Base-by-base conservation (phyloP, 2,329 filamentous ascomycete genomes). In the Ophiognomonia clavigignenti-juglandacearum region DNA sequence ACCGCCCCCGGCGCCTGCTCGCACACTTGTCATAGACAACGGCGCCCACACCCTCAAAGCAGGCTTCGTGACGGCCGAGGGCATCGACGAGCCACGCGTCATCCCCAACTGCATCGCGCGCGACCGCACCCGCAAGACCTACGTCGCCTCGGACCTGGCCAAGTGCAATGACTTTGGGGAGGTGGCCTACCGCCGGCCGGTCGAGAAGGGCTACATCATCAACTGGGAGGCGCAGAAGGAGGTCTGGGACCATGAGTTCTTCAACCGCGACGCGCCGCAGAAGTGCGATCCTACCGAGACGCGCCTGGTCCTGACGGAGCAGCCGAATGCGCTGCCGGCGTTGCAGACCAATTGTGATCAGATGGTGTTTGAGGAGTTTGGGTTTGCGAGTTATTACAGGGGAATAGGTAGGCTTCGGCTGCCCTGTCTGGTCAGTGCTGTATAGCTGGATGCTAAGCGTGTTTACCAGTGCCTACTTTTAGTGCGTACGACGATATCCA, bases 221-320 rank as follows among this genome's bases (percentile, higher is more conserved):
- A 96, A 92, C 61, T 98, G 93, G 93, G 93, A 98, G 66, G 85
- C 86, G 1, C 82, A 98, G 70, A 92, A 88, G 66, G 91, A 93
- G 60, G 88, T 98, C 43, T 98, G 93, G 93, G 90, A 96, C 59
- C 82, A 85, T 56, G 84, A 91, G 51, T 87, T 97, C 60, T 84
- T 95, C 57, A 82, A 86, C 55, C 71, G 77, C 48, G 80, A 80
- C 55, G 81, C 81, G n/a, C 73, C 75, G 23, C 69, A 82, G 56
- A 77, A 73, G 57, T 89, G 86, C 63, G 84, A 95, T 56, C 88
- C 92, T 0, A 72, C 77, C 44, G 84, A 92, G 46, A 93, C 89
- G n/a, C 85, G 89, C 39, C 69, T 98, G 48, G 69, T 98, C 4
- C 75, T 97, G 42, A 83, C 87, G 1, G 93, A 98, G 65, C 86